Evolutionary conservation across 2,329 filamentous ascomycete species (phyloP).

Genomic region (Sarocladium kiliense): DNA sequence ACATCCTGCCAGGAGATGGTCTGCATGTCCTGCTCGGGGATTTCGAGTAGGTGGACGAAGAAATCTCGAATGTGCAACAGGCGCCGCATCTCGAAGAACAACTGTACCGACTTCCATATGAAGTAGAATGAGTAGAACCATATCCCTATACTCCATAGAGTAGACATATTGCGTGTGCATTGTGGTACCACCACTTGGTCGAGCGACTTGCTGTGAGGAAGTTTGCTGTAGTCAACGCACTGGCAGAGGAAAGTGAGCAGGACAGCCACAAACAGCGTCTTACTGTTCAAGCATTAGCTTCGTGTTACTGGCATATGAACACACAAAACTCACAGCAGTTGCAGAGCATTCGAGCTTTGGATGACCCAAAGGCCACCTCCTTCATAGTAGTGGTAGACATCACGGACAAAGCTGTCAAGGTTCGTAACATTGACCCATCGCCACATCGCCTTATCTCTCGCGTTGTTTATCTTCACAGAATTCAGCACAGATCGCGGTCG

Average conservation of each 20-base stretch:
- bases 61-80: constrained; percentile 79
- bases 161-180: constrained; percentile 72
- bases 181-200: constrained; percentile 58
- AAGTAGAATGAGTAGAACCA: constrained; percentile 87
- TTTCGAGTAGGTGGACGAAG: constrained; percentile 74
- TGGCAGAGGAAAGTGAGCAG: constrained; percentile 80
- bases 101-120: constrained; percentile 72
- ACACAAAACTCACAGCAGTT: constrained; percentile 57
- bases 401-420: constrained; percentile 78
- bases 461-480: constrained; percentile 20
- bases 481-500: constrained; percentile 22
- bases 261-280: constrained; percentile 74
- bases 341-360: constrained; percentile 63
- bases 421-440: constrained; percentile 90
- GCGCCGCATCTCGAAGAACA: constrained; percentile 66
- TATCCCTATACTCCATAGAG: constrained; percentile 69
- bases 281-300: constrained; percentile 40
- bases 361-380: constrained; percentile 85
- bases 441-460: constrained; percentile 76
- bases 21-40: constrained; percentile 81
- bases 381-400: constrained; percentile 81
- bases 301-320: background rate
- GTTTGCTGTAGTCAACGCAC: constrained; percentile 75
- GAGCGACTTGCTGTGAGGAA: constrained; percentile 59
- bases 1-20: constrained; percentile 92